Percentiles rank a stretch among this genome's conserved stretches.
Conservation (phyloP, 352 stramenopile species). For the Phytophthora hybrid region DNA sequence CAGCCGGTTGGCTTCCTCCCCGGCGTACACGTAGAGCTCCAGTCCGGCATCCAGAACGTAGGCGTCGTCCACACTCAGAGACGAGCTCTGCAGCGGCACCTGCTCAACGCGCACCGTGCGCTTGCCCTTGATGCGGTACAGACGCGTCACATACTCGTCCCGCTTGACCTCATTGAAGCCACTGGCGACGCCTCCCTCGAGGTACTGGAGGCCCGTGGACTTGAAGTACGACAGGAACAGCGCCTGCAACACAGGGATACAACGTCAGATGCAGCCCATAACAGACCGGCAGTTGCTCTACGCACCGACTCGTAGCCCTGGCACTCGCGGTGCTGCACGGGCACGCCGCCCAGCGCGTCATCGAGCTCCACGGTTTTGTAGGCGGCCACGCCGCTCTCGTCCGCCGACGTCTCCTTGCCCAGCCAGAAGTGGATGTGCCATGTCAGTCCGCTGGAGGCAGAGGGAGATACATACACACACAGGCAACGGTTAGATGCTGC, state of each 20-base stretch:
- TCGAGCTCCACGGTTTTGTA: constrained; percentile 98
- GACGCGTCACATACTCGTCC: constrained; percentile 83
- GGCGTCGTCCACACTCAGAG: constrained; percentile 93
- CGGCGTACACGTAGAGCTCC: constrained; percentile 92
- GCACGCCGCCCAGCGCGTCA: constrained; percentile 88
- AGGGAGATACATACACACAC: not conserved
- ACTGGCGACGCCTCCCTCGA: constrained; percentile 92
- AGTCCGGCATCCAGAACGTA: constrained; percentile 95
- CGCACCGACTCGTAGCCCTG: constrained; percentile 77
- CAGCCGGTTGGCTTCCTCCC: constrained; percentile 80
- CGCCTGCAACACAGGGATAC: constrained; percentile 41
- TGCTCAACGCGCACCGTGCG: constrained; percentile 88
- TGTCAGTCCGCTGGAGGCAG: constrained; percentile 53
- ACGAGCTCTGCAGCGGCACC: constrained; percentile 81
- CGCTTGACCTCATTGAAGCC: constrained; percentile 94
- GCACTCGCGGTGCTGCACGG: constrained; percentile 94
- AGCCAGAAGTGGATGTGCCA: constrained; percentile 98
- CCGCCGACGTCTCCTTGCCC: constrained; percentile 89
- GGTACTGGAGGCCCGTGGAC: constrained; percentile 89
- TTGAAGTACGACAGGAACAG: constrained; percentile 97
- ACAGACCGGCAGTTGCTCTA: not conserved
- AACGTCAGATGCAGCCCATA: not conserved
- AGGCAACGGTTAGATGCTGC: not conserved
- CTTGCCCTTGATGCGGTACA: constrained; percentile 94
- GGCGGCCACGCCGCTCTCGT: constrained; percentile 95